phyloP scores from a whole-genome alignment of 345 rosid species.

The Eucalyptus cloeziana region DNA sequence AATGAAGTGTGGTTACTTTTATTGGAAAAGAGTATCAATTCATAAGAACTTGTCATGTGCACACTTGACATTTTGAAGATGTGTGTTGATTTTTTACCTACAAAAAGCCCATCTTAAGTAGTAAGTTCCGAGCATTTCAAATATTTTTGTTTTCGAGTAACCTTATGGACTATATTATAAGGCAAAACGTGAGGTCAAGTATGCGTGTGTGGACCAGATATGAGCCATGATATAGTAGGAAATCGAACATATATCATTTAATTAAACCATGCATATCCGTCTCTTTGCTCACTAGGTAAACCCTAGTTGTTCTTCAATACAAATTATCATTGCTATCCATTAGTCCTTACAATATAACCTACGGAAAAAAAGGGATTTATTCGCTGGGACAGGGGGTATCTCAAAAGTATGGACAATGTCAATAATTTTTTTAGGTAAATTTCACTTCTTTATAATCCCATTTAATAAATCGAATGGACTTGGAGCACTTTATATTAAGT shows the following conservation, averaged over 20 bases:
- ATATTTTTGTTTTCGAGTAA: not conserved
- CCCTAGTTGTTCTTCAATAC: not conserved
- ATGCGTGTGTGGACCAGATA: not conserved
- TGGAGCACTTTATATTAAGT: not conserved
- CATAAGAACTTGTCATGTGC: not conserved
- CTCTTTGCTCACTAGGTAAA: not conserved
- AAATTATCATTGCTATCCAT: not conserved
- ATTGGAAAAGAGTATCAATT: not conserved
- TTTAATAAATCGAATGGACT: not conserved
- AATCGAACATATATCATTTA: not conserved
- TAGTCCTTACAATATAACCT: not conserved
- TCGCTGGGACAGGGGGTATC: no score
- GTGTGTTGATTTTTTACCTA: not conserved
- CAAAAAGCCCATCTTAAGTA: not conserved
- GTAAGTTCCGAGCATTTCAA: not conserved
- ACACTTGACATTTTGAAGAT: not conserved
- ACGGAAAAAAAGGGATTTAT: no score
- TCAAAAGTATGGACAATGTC: no score
- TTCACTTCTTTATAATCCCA: not conserved
- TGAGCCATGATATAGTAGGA: not conserved
- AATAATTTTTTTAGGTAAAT: not conserved
- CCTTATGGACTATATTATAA: not conserved
- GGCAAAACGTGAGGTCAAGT: not conserved
- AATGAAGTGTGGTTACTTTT: not conserved
- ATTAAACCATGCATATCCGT: not conserved